Evolutionary conservation across 2,329 filamentous ascomycete species (phyloP).

Genomic region (Thielaviopsis euricoi): DNA sequence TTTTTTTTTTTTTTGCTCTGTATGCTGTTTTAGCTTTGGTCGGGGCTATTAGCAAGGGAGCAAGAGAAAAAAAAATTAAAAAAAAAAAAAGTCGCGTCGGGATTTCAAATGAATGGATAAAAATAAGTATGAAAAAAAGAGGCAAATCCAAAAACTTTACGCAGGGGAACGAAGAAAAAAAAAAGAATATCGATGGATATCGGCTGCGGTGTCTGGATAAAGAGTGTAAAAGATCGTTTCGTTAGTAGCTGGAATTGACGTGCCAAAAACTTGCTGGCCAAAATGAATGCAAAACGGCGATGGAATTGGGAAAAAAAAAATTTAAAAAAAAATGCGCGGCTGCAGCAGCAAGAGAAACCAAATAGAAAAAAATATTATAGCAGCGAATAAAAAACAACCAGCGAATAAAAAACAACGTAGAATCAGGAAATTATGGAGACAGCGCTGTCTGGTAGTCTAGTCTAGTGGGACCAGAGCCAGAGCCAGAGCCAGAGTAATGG

Average conservation of each 20-base stretch:
- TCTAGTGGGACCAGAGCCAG: too few species aligned
- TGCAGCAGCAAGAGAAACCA: background rate
- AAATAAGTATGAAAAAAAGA: background rate
- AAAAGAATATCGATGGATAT: background rate
- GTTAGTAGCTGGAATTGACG: background rate
- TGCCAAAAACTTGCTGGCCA: background rate
- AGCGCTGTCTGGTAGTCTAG: too few species aligned
- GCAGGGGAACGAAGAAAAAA: background rate
- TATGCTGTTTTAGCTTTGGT: background rate
- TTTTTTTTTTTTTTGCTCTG: background rate
- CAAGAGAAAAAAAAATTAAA: background rate
- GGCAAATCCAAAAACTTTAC: background rate
- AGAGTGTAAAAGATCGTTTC: background rate
- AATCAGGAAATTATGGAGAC: background rate
- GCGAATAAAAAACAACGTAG: background rate
- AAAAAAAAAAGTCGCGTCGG: background rate
- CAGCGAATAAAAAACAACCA: background rate
- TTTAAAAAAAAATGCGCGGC: background rate
- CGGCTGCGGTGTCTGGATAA: background rate
- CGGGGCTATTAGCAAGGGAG: background rate
- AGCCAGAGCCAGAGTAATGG: too few species aligned
- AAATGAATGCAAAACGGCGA: background rate
- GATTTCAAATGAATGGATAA: background rate
- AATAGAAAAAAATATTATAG: background rate
- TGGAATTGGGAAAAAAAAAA: too few species aligned